phyloP scores from a whole-genome alignment of 176 grass and related monocot species.

The Lolium perenne region DNA sequence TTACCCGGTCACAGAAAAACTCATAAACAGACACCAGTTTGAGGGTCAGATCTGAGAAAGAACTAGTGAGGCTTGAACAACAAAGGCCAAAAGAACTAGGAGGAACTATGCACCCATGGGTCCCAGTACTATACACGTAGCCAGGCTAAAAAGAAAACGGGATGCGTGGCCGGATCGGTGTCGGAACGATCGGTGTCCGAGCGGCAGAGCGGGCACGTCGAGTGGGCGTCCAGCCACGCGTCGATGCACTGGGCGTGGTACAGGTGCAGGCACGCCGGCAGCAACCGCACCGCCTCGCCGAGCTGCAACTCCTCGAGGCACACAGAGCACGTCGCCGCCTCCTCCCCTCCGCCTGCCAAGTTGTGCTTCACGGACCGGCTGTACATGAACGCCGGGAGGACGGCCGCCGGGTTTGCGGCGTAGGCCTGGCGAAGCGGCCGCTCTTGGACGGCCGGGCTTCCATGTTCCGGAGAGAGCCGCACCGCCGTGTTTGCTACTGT shows the following conservation, averaged over 20 bases:
- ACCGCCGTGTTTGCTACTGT: no score
- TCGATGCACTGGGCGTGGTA: slow-evolving; percentile 62
- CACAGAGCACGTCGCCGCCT: slow-evolving; percentile 40
- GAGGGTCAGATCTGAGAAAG: no score
- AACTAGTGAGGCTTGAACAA: no score
- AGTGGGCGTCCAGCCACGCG: slow-evolving; percentile 46
- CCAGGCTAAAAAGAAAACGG: neutral
- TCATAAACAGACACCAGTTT: no score
- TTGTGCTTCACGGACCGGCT: slow-evolving; percentile 27
- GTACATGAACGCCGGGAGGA: slow-evolving; percentile 38
- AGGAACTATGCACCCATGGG: no score
- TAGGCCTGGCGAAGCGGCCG: neutral
- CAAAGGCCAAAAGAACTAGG: no score
- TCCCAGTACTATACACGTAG: neutral
- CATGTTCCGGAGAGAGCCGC: neutral
- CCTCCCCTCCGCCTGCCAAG: neutral
- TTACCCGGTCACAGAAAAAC: no score
- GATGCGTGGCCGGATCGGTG: neutral
- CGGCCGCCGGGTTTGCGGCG: neutral
- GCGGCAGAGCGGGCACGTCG: slow-evolving; percentile 59
- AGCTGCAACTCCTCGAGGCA: slow-evolving; percentile 39
- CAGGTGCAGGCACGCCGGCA: slow-evolving; percentile 53
- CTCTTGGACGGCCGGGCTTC: neutral
- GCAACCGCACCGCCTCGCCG: slow-evolving; percentile 47
- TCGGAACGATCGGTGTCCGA: neutral